Evolutionary conservation across 345 rosid genomes (phyloP), one percentile per base, ranked within the genome.

Genomic region (Microthlaspi erraticum): DNA sequence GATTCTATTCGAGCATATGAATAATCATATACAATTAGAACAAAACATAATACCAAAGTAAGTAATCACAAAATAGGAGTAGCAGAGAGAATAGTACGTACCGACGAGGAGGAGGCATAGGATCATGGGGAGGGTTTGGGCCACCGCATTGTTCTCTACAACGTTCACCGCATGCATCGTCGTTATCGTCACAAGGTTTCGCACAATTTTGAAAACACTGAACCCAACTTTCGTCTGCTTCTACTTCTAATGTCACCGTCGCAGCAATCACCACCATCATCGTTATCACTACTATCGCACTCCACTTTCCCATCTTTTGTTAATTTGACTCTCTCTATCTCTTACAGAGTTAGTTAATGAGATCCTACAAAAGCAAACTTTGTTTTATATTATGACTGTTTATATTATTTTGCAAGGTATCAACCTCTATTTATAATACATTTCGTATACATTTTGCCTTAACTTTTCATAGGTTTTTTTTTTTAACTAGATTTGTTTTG

Each of bases 111-210:
- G 26, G 26, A 23, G 26, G 31, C n/a, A 34, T 8, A 52, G 38
- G 50, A 17, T 34, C 68, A 60, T 51, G 75, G 5, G 75, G 62
- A 61, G 75, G 75, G 44, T 71, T 61, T 32, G 75, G 75, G 59
- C 75, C 75, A 41, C 68, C 69, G 36, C 75, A 71, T 42, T 53
- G 19, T 37, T 61, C 7, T 53, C 52, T 61, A 31, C 68, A 71
- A 10, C 37, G 62, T 62, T 34, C 63, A 12, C 7, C 43, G 11
- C 63, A 71, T 43, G 53, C 2, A 20, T 55, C 69, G 2, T 62
- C 63, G 10, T 43, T 9, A 3, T 6, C 6, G 0, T 3, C 0
- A 43, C 76, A 71, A 19, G 13, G 10, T 13, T 43, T 12, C 5
- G 70, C 32, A 38, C 74, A 70, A 5, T 29, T 5, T 3, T 20